Conservation (phyloP, 2,329 filamentous ascomycete species). For the Grosmannia huntii region DNA sequence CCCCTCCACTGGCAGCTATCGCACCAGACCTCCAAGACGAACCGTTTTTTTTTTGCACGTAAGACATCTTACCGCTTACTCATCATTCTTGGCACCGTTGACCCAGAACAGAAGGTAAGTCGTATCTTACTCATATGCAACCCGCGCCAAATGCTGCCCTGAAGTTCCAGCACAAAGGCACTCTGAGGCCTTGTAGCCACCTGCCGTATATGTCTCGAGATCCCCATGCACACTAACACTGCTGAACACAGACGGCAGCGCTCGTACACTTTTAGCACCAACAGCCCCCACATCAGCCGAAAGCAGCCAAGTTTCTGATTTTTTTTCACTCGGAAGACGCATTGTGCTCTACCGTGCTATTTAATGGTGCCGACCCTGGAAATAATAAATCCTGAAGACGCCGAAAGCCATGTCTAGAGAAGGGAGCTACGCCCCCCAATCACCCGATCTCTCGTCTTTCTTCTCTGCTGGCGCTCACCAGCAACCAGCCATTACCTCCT, state of each 20-base stretch:
- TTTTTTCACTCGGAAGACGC: neutral
- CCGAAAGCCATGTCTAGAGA: constrained; percentile 34
- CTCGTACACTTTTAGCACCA: neutral
- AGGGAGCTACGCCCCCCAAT: constrained; percentile 42
- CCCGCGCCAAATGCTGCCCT: neutral
- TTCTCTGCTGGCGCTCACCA: constrained; percentile 22
- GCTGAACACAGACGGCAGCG: neutral
- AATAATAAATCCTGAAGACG: neutral
- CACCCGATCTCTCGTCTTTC: constrained; percentile 46
- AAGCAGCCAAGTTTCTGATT: neutral
- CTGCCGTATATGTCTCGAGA: neutral
- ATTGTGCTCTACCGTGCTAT: neutral
- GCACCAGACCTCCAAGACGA: neutral
- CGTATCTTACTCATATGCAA: neutral
- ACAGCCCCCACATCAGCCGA: constrained; percentile 1
- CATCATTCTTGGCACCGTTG: neutral
- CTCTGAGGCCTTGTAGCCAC: neutral
- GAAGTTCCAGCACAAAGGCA: neutral
- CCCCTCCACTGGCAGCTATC: neutral
- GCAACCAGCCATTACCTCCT: constrained; percentile 12
- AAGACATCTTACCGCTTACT: neutral
- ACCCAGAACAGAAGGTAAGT: neutral
- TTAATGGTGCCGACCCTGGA: neutral
- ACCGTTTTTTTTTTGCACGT: neutral
- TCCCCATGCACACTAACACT: neutral